Base-by-base conservation (phyloP, 192 early-diverging fungal species). In the Coemansia javaensis region DNA sequence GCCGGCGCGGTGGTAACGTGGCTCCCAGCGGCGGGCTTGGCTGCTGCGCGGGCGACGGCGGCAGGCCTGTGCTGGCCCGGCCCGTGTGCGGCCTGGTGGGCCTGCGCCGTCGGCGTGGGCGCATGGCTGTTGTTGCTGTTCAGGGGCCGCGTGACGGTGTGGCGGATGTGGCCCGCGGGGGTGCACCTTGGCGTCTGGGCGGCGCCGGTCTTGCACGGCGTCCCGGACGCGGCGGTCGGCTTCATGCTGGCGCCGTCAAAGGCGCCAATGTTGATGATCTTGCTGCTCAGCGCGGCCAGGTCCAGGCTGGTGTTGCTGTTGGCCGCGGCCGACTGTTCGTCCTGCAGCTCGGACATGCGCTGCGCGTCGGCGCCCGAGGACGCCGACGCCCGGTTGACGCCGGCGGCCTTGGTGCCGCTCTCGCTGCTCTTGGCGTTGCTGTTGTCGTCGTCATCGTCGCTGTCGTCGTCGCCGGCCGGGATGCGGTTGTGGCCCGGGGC, bases 221-320 rank as follows among this genome's bases (percentile, higher is more conserved):
- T 32, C n/a, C 24, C 49, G 31, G 60, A 11, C 13, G 56, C 34
- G 15, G 56, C 36, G 7, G 44, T 55, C 3, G 53, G 13, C 24
- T 53, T 56, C 11, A 53, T 61, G 20, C 22, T 41, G 30, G 44
- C 49, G 11, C 66, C 50, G 11, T 51, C 58, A 51, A 63, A 63
- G 2, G 44, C 59, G 27, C 38, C 36, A 30, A 70, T 43, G 22
- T 62, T 70, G n/a, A 70, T 57, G 17, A 70, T 61, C 8, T 47
- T 52, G 42, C 33, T 40, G 48, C 59, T 56, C 40, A 70, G 38
- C 13, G 53, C 38, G 16, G 28, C 53, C 38, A 68, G 24, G 17
- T 68, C 50, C 31, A 68, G 41, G n/a, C 66, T 68, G 10, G 66
- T 68, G 36, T 68, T 68, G 5, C 36, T 15, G 23, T 55, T 46